Evolutionary conservation across 805 yeast species (phyloP).

Genomic region (Sugiyamaella lignohabitans): DNA sequence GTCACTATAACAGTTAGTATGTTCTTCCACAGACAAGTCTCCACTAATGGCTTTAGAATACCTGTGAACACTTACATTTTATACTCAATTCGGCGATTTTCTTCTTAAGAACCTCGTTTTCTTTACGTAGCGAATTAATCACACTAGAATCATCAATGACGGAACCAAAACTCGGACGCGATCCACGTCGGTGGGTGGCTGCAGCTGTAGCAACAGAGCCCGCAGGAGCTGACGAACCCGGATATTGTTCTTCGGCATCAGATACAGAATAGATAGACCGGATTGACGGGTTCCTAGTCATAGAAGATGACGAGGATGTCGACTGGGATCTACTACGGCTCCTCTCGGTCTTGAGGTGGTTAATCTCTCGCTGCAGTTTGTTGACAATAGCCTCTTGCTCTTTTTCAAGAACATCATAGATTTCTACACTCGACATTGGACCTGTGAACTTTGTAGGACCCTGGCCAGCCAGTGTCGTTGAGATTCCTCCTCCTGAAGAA

Average conservation of each 20-base stretch:
- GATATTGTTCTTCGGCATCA: constrained; percentile 17
- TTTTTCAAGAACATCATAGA: constrained; percentile 45
- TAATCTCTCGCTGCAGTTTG: constrained; percentile 58
- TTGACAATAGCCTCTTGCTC: constrained; percentile 73
- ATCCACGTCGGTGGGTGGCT: constrained; percentile 17
- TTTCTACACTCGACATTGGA: constrained; percentile 24
- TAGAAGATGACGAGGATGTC: constrained; percentile 26
- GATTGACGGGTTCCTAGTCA: constrained; percentile 24
- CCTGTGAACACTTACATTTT: constrained; percentile 18
- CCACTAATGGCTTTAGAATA: no score
- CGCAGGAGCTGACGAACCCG: constrained; percentile 8
- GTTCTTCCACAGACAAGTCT: no score
- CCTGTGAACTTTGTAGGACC: constrained; percentile 2
- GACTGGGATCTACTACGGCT: constrained; percentile 30
- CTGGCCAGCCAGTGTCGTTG: neutral
- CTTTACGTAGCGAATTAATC: constrained; percentile 21
- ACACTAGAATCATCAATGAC: constrained; percentile 18
- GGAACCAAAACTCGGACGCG: constrained; percentile 23
- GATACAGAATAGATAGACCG: constrained; percentile 21
- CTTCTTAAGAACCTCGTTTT: constrained; percentile 28
- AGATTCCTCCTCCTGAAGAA: neutral
- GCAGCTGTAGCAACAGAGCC: constrained; percentile 5
- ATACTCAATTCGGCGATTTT: constrained; percentile 26
- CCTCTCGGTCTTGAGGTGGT: constrained; percentile 44
- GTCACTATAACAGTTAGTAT: constrained; percentile 15